Evolutionary conservation across 2,329 filamentous ascomycete species (phyloP).

Genomic region (Pseudocercospora musae): DNA sequence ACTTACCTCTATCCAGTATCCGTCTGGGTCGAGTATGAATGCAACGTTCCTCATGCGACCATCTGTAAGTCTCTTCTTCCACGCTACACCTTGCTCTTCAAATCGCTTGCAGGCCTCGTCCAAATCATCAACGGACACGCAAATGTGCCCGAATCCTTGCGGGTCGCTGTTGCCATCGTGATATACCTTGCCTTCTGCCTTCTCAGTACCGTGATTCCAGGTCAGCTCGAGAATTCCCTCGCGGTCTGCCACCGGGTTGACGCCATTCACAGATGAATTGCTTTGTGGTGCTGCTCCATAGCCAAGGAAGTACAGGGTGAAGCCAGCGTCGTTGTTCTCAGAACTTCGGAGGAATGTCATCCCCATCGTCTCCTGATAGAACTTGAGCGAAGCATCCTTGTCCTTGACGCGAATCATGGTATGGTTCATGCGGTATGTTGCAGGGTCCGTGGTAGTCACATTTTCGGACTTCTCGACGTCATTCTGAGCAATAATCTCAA

Average conservation of each 20-base stretch:
- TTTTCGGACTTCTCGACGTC: slow-evolving; percentile 67
- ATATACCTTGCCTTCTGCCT: slow-evolving; percentile 78
- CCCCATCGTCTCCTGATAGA: slow-evolving; percentile 73
- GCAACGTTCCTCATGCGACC: slow-evolving; percentile 89
- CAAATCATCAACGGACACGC: slow-evolving; percentile 82
- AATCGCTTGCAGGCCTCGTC: slow-evolving; percentile 83
- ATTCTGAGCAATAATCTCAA: slow-evolving; percentile 76
- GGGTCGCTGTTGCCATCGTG: slow-evolving; percentile 90
- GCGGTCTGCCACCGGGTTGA: slow-evolving; percentile 60
- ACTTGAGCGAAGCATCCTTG: slow-evolving; percentile 45
- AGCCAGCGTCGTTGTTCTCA: slow-evolving; percentile 68
- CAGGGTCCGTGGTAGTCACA: slow-evolving; percentile 67
- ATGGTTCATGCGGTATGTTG: slow-evolving; percentile 73
- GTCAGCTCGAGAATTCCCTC: slow-evolving; percentile 90
- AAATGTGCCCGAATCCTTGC: slow-evolving; percentile 92
- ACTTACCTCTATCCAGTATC: slow-evolving; percentile 14
- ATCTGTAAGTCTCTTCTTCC: slow-evolving; percentile 94
- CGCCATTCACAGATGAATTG: slow-evolving; percentile 52
- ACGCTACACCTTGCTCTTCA: slow-evolving; percentile 75
- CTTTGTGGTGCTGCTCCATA: slow-evolving; percentile 55
- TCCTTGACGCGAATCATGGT: slow-evolving; percentile 92
- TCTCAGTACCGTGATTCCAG: slow-evolving; percentile 80
- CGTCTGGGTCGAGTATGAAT: slow-evolving; percentile 64
- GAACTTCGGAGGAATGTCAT: slow-evolving; percentile 76
- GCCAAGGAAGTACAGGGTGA: slow-evolving; percentile 90